Percentiles rank a stretch among this genome's conserved stretches.
Conservation (phyloP, 2,329 filamentous ascomycete species). For the Hymenoscyphus linearis region DNA sequence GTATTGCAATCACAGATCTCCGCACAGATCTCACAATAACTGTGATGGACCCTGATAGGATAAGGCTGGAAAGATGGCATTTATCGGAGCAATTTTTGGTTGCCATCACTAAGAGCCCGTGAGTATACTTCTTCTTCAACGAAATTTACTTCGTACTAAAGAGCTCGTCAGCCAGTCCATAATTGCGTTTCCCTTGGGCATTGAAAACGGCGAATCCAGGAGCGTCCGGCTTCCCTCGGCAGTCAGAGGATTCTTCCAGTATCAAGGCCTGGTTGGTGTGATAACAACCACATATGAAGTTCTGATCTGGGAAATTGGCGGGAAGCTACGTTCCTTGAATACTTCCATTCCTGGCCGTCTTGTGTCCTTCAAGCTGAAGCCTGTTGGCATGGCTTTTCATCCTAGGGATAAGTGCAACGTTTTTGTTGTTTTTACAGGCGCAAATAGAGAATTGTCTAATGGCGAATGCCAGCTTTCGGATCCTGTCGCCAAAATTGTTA, state of each 20-base stretch:
- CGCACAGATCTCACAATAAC: conserved; percentile 3
- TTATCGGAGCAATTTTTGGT: conserved; percentile 20
- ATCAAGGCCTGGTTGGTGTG: conserved; percentile 16
- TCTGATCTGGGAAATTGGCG: conserved; percentile 20
- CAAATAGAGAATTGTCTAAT: background rate
- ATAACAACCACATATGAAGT: conserved; percentile 14
- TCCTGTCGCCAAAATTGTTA: background rate
- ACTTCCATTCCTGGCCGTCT: background rate
- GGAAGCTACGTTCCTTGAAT: conserved; percentile 8
- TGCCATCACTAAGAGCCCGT: conserved; percentile 7
- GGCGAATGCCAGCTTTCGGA: background rate
- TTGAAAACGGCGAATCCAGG: background rate
- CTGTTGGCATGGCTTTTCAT: conserved; percentile 5
- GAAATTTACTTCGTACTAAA: background rate
- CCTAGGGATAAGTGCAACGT: conserved; percentile 1
- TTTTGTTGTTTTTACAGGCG: conserved; percentile 1
- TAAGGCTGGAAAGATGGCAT: conserved; percentile 11
- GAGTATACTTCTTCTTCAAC: conserved; percentile 1
- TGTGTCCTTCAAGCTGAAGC: background rate
- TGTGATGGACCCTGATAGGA: conserved; percentile 11
- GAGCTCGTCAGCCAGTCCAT: conserved; percentile 1
- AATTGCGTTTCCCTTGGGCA: conserved; percentile 11
- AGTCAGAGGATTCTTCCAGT: conserved; percentile 7
- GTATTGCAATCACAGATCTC: conserved; percentile 15
- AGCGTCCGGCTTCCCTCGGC: conserved; percentile 11